Base-by-base conservation (phyloP, 2,329 filamentous ascomycete genomes). In the Metarhizium anisopliae region DNA sequence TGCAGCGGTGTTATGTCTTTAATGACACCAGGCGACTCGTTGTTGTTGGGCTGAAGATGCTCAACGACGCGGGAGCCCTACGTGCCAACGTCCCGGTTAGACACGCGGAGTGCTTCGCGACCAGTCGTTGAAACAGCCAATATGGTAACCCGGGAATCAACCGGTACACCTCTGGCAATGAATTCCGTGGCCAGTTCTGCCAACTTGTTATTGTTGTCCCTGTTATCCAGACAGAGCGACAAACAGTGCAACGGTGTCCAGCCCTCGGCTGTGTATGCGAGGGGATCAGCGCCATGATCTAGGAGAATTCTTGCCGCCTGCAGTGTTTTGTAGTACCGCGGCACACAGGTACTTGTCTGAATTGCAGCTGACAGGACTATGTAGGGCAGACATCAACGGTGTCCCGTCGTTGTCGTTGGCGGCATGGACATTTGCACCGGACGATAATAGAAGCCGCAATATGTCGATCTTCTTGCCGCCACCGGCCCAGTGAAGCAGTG, bases 401-500 rank as follows among this genome's bases (percentile, higher is more conserved):
- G 66, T 69, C 67, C 66, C 69, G 50, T 64, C 61, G 47, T 65
- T 64, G 10, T 51, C 11, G 55, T 57, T 68, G 1, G 29, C 36
- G 1, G 51, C 47, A 49, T 68, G 63, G 32, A 65, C 58, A 49
- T 65, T 53, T 1, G 63, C 20, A 35, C 64, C 61, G 3, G 47
- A 49, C 20, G 52, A 47, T 25, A 62, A 36, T 13, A 64, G 55
- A 47, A 57, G 63, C 13, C 60, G 58, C 14, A 68, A 47, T 0
- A 60, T 59, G 13, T 63, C 62, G 20, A 49, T 13, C 2, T 60
- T 56, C 11, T 63, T 56, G 0, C 65, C 65, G 2, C 62, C 64
- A 2, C 66, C 66, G 2, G 66, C 65, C 42, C 58, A 68, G 53
- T 68, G 66, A 2, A 70, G 53, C 2, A 68, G 42, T 1, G 62